Percentiles rank a stretch among this genome's conserved stretches.
Evolutionary conservation across 192 early-diverging fungal species (phyloP).

Genomic region (Entrophospora sp.): DNA sequence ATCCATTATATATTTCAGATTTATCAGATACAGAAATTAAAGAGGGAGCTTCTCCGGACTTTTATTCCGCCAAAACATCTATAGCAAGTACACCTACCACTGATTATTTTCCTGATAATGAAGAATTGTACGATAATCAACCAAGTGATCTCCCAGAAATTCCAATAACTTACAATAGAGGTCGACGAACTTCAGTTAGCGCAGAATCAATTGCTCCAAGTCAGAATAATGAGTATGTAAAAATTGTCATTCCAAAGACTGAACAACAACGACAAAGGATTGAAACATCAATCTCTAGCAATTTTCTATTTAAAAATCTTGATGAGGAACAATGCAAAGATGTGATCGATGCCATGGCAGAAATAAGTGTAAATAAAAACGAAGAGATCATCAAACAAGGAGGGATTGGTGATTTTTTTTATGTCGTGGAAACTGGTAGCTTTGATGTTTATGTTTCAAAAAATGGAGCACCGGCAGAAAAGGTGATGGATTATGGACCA

Average conservation of each 20-base stretch:
- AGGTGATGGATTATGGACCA: slow-evolving; percentile 27
- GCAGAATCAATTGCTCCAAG: slow-evolving; percentile 33
- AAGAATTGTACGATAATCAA: slow-evolving; percentile 52
- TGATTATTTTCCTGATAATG: slow-evolving; percentile 41
- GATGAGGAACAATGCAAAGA: slow-evolving; percentile 43
- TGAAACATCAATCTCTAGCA: slow-evolving; percentile 11
- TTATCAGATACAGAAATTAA: background rate
- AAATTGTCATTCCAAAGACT: slow-evolving; percentile 37
- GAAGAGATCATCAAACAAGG: slow-evolving; percentile 31
- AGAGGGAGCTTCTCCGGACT: slow-evolving; percentile 29
- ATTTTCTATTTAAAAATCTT: slow-evolving; percentile 31
- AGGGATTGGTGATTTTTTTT: slow-evolving; percentile 33
- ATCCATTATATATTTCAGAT: background rate
- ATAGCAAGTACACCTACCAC: slow-evolving; percentile 32
- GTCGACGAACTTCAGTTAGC: slow-evolving; percentile 31
- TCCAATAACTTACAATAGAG: slow-evolving; percentile 59
- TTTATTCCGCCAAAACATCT: slow-evolving; percentile 27
- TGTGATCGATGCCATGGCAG: slow-evolving; percentile 46
- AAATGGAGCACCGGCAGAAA: slow-evolving; percentile 41
- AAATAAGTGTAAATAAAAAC: slow-evolving; percentile 19
- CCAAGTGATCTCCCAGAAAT: slow-evolving; percentile 49
- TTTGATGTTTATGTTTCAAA: slow-evolving; percentile 26
- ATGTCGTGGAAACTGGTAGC: slow-evolving; percentile 26
- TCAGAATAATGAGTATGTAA: background rate
- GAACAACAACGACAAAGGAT: slow-evolving; percentile 17